These are phyloP conservation scores for Eucalyptus camaldulensis DNA, from an alignment of 345 rosid species.

Conservation along the genomic window DNA sequence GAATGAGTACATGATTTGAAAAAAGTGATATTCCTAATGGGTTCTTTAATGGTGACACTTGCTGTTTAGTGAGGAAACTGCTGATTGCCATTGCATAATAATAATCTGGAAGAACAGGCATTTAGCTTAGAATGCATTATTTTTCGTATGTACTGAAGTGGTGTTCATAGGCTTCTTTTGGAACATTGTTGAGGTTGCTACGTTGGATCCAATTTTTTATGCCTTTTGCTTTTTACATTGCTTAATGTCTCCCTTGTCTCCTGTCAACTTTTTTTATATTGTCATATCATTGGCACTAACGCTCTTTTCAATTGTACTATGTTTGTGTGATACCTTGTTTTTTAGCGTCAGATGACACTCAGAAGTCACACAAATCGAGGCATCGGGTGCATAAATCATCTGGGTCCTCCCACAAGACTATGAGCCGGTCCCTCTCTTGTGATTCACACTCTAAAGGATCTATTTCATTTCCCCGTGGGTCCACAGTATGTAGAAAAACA, in stretches of 20 bases:
- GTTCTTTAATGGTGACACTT: neutral
- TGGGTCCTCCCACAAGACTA: constrained; percentile 62
- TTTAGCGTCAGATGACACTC: constrained; percentile 72
- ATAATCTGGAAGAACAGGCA: neutral
- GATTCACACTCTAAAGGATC: constrained; percentile 80
- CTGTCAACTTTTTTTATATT: neutral
- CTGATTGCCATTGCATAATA: neutral
- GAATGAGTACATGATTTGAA: neutral
- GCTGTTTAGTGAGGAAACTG: neutral
- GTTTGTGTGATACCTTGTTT: constrained; percentile 5
- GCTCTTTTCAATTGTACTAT: constrained; percentile 1
- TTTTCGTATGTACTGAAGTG: neutral
- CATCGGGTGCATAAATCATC: constrained; percentile 57
- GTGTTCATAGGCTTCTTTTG: neutral
- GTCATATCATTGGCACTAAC: constrained; percentile 10
- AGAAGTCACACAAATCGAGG: constrained; percentile 77
- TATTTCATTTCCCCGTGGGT: constrained; percentile 32
- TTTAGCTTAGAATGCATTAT: neutral
- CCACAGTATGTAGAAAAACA: constrained; percentile 24
- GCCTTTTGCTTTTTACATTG: constrained; percentile 34
- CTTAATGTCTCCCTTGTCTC: constrained; percentile 5
- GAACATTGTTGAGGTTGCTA: constrained; percentile 18
- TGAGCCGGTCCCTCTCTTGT: constrained; percentile 62
- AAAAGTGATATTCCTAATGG: neutral
- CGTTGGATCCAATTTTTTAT: constrained; percentile 44